Evolutionary conservation across 352 stramenopile genomes (phyloP), one percentile per base, ranked within the genome.

Genomic region (Pythium brassicae): DNA sequence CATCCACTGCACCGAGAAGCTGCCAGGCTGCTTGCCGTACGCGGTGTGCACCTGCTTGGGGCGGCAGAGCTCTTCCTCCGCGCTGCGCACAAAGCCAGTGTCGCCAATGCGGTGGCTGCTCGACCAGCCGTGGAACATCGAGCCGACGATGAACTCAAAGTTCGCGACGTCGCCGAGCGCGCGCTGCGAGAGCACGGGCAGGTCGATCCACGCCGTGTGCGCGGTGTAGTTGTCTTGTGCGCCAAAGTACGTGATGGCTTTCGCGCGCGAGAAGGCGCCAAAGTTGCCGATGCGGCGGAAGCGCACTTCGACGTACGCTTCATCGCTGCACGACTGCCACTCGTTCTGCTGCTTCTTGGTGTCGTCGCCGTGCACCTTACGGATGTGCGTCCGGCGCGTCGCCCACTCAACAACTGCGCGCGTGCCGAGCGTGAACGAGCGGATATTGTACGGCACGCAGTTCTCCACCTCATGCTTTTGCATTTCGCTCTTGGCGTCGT

Each of bases 31-130:
- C 23, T 63, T 56, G 17, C 84, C 82, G 46, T 87, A 92, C 8
- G 86, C 80, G 2, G 81, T 92, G 70, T 92, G 86, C 12, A 95
- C 74, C 54, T 92, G 86, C 65, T 92, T 89, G 3, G 82, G 80
- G 32, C 75, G 75, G 34, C 83, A 94, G 12, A 67, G 57, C 50
- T 84, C 72, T 9, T 71, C 74, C 50, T 78, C 63, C 4, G 69
- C 56, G 42, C 61, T 62, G 42, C 68, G 56, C 42, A 81, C 76
- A 9, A 75, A 60, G 25, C 70, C 39, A 52, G 87, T 90, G 19
- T 68, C 55, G 7, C 81, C 79, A 10, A 92, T 53, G 12, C 68
- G 77, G 53, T 88, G 79, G 19, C 87, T 53, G 34, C 69, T 82
- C 3, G 83, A 92, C 78, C 77, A 94, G 52, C 83, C 83, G 59